Evolutionary conservation across 2,329 filamentous ascomycete species (phyloP).

Genomic region (Golovinomyces cichoracearum): DNA sequence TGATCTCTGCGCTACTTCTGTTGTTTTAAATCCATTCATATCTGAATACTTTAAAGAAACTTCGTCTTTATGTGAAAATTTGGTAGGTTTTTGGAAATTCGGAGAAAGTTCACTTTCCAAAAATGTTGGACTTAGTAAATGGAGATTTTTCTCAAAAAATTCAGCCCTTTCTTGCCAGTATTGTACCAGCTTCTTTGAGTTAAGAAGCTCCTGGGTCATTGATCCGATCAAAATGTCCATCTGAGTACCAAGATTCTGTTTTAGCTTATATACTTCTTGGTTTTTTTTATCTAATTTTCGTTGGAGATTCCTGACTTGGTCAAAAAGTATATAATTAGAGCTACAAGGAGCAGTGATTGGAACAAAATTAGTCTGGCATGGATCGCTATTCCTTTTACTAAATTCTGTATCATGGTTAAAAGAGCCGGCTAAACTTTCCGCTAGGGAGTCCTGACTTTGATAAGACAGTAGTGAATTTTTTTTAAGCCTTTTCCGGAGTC

Average conservation of each 20-base stretch:
- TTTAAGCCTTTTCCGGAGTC: background rate
- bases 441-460: background rate
- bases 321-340: slow-evolving; percentile 18
- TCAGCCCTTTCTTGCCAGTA: slow-evolving; percentile 31
- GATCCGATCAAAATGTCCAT: slow-evolving; percentile 20
- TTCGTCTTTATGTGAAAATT: background rate
- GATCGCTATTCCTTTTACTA: too few species aligned
- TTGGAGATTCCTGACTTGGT: slow-evolving; percentile 25
- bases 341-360: slow-evolving; percentile 3
- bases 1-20: background rate
- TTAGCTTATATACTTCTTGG: slow-evolving; percentile 22
- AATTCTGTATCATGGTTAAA: too few species aligned
- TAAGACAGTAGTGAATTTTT: background rate
- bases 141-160: slow-evolving; percentile 22
- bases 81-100: background rate
- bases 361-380: background rate
- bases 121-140: background rate
- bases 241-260: slow-evolving; percentile 21
- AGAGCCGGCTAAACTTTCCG: background rate
- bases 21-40: background rate
- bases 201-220: slow-evolving; percentile 23
- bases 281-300: slow-evolving; percentile 20
- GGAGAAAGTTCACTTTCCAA: background rate
- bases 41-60: background rate
- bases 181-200: slow-evolving; percentile 19